Conservation (phyloP, 331 rosid species). For the Pyracantha coccinea region DNA sequence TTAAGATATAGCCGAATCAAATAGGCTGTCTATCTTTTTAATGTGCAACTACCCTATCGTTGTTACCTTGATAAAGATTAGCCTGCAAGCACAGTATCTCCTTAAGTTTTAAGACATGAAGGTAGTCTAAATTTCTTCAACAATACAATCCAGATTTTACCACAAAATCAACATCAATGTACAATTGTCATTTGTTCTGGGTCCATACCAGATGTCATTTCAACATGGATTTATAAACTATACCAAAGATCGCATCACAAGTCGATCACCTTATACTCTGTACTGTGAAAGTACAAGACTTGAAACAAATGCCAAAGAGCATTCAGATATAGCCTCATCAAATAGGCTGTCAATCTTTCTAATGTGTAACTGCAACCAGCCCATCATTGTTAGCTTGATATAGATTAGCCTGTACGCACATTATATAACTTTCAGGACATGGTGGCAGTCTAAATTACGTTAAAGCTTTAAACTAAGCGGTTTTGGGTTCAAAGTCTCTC, state of each 20-base stretch:
- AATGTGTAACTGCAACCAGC: too few relatives aligned
- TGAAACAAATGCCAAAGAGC: background rate
- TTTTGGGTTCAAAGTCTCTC: background rate
- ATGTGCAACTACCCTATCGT: too few relatives aligned
- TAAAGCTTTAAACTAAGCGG: background rate
- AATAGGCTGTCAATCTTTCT: background rate
- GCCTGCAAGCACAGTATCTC: too few relatives aligned
- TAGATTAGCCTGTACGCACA: too few relatives aligned
- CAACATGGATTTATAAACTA: background rate
- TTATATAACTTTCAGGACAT: too few relatives aligned
- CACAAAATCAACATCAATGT: background rate
- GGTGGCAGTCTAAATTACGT: too few relatives aligned
- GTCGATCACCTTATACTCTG: background rate
- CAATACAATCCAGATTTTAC: background rate
- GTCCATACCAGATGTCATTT: background rate
- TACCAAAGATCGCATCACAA: background rate
- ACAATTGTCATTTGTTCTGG: background rate
- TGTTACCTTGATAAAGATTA: too few relatives aligned
- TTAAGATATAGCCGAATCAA: too few relatives aligned
- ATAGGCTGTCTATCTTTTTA: too few relatives aligned
- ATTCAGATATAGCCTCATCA: background rate
- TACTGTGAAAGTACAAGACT: background rate
- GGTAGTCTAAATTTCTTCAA: background rate
- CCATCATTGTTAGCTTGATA: too few relatives aligned
- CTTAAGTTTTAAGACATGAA: too few relatives aligned